These are phyloP conservation scores for Kwoniella sp. DNA, from an alignment of 768 basidiomycete genomes.

Conservation along the genomic window DNA sequence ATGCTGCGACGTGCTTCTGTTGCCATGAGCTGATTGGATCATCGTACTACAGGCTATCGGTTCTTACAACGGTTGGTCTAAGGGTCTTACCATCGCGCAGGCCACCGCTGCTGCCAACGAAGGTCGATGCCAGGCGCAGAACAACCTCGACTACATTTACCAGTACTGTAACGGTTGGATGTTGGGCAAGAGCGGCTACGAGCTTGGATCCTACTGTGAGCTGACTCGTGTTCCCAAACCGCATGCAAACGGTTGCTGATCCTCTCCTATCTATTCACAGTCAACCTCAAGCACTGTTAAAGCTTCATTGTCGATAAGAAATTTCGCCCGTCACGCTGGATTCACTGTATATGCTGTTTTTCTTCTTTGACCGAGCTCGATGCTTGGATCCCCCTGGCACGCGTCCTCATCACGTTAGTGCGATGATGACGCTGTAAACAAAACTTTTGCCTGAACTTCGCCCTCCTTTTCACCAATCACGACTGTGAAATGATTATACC, in stretches of 20 bases:
- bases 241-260: neutral
- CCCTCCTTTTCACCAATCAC: neutral
- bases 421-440: neutral
- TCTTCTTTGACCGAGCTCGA: constrained; percentile 12
- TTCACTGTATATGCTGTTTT: constrained; percentile 8
- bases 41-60: constrained; percentile 60
- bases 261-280: too few relatives aligned
- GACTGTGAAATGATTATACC: neutral
- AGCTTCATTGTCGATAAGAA: too few relatives aligned
- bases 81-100: constrained; percentile 44
- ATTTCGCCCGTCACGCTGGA: too few relatives aligned
- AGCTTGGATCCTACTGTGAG: constrained; percentile 45
- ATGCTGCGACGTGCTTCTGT: too few relatives aligned
- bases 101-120: constrained; percentile 56
- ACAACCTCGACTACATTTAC: constrained; percentile 73
- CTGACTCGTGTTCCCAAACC: neutral
- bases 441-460: neutral
- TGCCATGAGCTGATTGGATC: constrained; percentile 62
- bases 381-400: neutral
- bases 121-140: constrained; percentile 68
- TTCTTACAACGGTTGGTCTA: constrained; percentile 60
- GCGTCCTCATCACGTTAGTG: neutral
- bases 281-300: constrained; percentile 37
- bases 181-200: constrained; percentile 44
- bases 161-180: constrained; percentile 51